Conservation (phyloP, 768 basidiomycete genomes). For the Boletus bicolor region DNA sequence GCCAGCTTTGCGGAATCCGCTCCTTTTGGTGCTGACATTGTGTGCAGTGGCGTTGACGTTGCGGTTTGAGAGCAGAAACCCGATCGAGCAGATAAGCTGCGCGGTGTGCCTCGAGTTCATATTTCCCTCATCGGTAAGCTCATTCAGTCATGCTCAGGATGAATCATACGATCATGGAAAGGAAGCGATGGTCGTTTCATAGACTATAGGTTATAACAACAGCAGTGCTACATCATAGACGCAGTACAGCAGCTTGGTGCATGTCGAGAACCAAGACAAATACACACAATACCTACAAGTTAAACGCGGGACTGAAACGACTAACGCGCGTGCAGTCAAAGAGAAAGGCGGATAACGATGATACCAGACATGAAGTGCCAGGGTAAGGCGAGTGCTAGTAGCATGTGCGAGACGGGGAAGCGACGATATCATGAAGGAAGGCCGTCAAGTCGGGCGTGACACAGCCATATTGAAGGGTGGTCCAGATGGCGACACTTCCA, state of each 20-base stretch:
- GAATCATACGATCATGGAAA: neutral
- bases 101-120: neutral
- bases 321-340: slow-evolving; percentile 22
- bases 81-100: neutral
- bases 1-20: slow-evolving; percentile 26
- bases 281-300: slow-evolving; percentile 35
- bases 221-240: slow-evolving; percentile 32
- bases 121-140: slow-evolving; percentile 8
- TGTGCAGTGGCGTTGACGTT: slow-evolving; percentile 5
- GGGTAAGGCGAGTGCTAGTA: slow-evolving; percentile 14
- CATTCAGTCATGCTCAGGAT: neutral
- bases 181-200: slow-evolving; percentile 24
- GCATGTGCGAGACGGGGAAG: slow-evolving; percentile 11
- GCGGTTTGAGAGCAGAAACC: slow-evolving; percentile 8
- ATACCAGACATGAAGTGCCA: slow-evolving; percentile 21
- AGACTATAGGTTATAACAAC: slow-evolving; percentile 25
- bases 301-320: slow-evolving; percentile 23
- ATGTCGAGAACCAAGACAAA: slow-evolving; percentile 27
- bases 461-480: slow-evolving; percentile 25
- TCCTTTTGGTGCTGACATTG: slow-evolving; percentile 17
- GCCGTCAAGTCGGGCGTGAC: slow-evolving; percentile 20
- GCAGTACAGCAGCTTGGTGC: slow-evolving; percentile 30
- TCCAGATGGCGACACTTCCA: slow-evolving; percentile 15
- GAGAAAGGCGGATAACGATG: slow-evolving; percentile 22
- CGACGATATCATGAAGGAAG: slow-evolving; percentile 8